These are phyloP conservation scores for Acephala macrosclerotiorum DNA, from an alignment of 2,329 filamentous ascomycete genomes.

Conservation along the genomic window DNA sequence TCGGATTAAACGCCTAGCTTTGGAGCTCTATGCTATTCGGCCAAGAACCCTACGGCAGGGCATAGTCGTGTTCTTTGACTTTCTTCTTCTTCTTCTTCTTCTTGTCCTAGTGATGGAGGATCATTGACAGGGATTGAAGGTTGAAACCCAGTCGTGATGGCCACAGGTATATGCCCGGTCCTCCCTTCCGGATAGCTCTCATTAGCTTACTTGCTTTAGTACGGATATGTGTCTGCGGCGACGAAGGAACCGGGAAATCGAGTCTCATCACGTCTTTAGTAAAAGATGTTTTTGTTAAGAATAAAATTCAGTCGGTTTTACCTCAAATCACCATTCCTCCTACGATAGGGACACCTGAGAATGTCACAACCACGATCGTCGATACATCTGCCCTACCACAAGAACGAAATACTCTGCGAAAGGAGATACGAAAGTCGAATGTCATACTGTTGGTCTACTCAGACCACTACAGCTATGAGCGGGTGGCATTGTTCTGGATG, in stretches of 20 bases:
- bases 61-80: neutral
- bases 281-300: conserved; percentile 95
- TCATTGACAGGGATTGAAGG: conserved; percentile 36
- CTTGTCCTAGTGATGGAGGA: conserved; percentile 20
- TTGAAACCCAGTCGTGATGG: conserved; percentile 39
- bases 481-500: conserved; percentile 97
- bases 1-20: conserved; percentile 13
- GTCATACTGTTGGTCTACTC: conserved; percentile 97
- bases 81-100: neutral
- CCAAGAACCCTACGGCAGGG: neutral
- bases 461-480: conserved; percentile 98
- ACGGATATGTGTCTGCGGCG: conserved; percentile 94
- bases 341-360: conserved; percentile 90
- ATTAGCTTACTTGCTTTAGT: conserved; percentile 55
- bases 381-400: conserved; percentile 96
- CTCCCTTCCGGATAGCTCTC: conserved; percentile 7
- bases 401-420: conserved; percentile 86
- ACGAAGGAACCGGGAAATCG: conserved; percentile 94
- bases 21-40: neutral
- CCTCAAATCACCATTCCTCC: conserved; percentile 96
- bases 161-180: conserved; percentile 36
- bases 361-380: conserved; percentile 96
- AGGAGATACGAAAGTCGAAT: conserved; percentile 96
- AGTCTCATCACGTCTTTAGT: conserved; percentile 94
- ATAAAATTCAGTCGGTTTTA: conserved; percentile 93